These are phyloP conservation scores for Eustoma russellianum DNA, from an alignment of 257 asterid species.

Conservation along the genomic window DNA sequence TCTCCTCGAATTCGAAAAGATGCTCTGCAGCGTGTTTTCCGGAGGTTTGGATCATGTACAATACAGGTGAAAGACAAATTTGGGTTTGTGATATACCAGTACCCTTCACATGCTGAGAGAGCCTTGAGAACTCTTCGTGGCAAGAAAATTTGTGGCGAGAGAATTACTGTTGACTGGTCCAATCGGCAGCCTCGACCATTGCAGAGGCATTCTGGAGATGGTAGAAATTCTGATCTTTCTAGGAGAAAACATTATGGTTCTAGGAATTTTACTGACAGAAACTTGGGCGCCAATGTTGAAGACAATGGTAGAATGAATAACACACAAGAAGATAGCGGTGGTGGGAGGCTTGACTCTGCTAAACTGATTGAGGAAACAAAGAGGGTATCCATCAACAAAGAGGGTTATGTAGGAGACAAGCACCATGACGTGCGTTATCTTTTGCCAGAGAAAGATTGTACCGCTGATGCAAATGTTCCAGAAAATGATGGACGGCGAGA, in stretches of 20 bases:
- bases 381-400: slow-evolving; percentile 11
- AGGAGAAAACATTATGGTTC: slow-evolving; percentile 17
- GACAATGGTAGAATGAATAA: slow-evolving; percentile 14
- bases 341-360: slow-evolving; percentile 18
- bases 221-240: slow-evolving; percentile 18
- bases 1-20: slow-evolving; percentile 31
- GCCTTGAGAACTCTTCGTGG: slow-evolving; percentile 49
- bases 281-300: slow-evolving; percentile 16
- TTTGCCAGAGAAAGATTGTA: slow-evolving; percentile 16
- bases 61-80: slow-evolving; percentile 42
- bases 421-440: slow-evolving; percentile 10
- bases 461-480: slow-evolving; percentile 15
- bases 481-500: slow-evolving; percentile 40
- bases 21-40: slow-evolving; percentile 44
- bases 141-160: slow-evolving; percentile 49
- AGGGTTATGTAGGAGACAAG: slow-evolving; percentile 12
- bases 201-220: slow-evolving; percentile 26
- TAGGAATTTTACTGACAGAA: slow-evolving; percentile 15
- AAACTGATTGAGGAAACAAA: slow-evolving; percentile 19
- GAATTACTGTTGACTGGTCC: slow-evolving; percentile 49
- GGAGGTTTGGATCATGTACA: slow-evolving; percentile 50
- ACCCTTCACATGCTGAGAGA: slow-evolving; percentile 48
- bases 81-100: slow-evolving; percentile 52
- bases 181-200: slow-evolving; percentile 41
- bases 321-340: slow-evolving; percentile 12